Evolutionary conservation across 306 rosid species (phyloP).

Genomic region (Heteromeles arbutifolia): DNA sequence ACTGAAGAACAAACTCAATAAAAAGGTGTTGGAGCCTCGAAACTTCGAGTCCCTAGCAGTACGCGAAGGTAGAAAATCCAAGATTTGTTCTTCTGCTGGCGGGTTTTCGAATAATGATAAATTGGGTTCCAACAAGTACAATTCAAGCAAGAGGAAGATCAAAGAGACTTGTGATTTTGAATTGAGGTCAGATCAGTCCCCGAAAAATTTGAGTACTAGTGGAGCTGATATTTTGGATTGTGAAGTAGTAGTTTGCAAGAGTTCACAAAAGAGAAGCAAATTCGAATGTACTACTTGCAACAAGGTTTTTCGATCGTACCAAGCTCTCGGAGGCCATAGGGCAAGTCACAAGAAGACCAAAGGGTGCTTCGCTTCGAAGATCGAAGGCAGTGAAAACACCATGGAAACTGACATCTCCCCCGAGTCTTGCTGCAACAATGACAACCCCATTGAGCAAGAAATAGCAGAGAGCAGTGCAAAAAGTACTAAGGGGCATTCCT

Average conservation of each 20-base stretch:
- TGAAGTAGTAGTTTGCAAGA: slow-evolving; percentile 29
- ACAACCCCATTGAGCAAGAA: slow-evolving; percentile 8
- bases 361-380: slow-evolving; percentile 56
- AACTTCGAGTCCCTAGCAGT: slow-evolving; percentile 22
- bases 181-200: slow-evolving; percentile 19
- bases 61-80: slow-evolving; percentile 12
- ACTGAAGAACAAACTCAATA: slow-evolving; percentile 24
- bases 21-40: slow-evolving; percentile 20
- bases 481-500: slow-evolving; percentile 44
- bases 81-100: slow-evolving; percentile 8
- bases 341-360: slow-evolving; percentile 75
- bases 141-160: slow-evolving; percentile 37
- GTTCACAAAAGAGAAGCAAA: slow-evolving; percentile 41
- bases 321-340: slow-evolving; percentile 95
- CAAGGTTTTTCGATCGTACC: slow-evolving; percentile 70
- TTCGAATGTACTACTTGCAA: slow-evolving; percentile 74
- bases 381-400: slow-evolving; percentile 56
- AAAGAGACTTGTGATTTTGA: slow-evolving; percentile 14
- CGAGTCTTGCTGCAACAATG: slow-evolving; percentile 14
- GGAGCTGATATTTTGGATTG: slow-evolving; percentile 15
- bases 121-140: slow-evolving; percentile 28
- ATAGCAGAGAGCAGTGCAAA: slow-evolving; percentile 7
- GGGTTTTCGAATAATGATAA: slow-evolving; percentile 29
- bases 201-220: slow-evolving; percentile 9
- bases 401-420: slow-evolving; percentile 46